Percentiles rank a stretch among this genome's conserved stretches.
Conservation (phyloP, 768 basidiomycete species). For the Suillus placidus region DNA sequence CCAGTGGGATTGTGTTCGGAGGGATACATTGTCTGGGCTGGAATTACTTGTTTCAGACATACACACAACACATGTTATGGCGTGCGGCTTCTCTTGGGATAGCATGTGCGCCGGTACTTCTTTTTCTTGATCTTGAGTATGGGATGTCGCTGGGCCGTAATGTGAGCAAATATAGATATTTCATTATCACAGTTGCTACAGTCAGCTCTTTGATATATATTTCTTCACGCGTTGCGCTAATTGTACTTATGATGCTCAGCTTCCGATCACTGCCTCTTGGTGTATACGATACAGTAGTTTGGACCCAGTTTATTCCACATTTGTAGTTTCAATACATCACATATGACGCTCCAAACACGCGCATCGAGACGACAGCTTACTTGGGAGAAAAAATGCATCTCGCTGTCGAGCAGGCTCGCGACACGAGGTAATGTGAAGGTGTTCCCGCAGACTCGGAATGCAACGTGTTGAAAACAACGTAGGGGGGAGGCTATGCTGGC, state of each 20-base stretch:
- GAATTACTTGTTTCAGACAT: slow-evolving; percentile 22
- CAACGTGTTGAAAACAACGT: too few relatives aligned
- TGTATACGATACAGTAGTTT: slow-evolving; percentile 19
- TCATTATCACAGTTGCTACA: too few relatives aligned
- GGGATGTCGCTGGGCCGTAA: too few relatives aligned
- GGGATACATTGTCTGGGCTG: slow-evolving; percentile 31
- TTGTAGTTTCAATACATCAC: background rate
- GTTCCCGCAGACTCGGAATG: too few relatives aligned
- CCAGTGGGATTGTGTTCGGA: slow-evolving; percentile 26
- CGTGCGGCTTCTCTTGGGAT: slow-evolving; percentile 20
- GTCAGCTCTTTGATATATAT: slow-evolving; percentile 12
- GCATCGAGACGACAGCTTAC: too few relatives aligned
- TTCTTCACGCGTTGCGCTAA: slow-evolving; percentile 14
- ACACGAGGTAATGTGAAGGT: too few relatives aligned
- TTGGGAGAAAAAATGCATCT: too few relatives aligned
- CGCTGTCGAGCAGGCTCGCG: too few relatives aligned
- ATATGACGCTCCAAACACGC: too few relatives aligned
- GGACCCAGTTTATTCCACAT: slow-evolving; percentile 19
- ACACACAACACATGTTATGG: slow-evolving; percentile 23
- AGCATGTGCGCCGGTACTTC: background rate
- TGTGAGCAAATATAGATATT: too few relatives aligned
- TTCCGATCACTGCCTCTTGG: slow-evolving; percentile 18
- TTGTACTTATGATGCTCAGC: slow-evolving; percentile 14
- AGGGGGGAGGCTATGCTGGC: too few relatives aligned
- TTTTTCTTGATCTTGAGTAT: background rate